These are phyloP conservation scores for Leptomonas pyrrhocoris DNA, from an alignment of 208 protist species.

Conservation along the genomic window DNA sequence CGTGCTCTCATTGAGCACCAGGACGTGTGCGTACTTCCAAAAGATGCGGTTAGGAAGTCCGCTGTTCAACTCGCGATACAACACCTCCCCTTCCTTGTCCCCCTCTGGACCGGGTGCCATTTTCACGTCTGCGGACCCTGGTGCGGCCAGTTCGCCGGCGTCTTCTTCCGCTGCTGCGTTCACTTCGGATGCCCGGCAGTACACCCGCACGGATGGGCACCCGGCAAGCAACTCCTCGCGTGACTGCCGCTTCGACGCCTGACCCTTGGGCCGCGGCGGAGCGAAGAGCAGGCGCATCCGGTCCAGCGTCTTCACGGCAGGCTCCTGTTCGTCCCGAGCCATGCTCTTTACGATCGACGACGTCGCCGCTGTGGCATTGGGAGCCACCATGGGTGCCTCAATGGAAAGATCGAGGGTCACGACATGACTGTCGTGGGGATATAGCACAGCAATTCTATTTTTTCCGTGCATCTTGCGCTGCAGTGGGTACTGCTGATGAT, in stretches of 20 bases:
- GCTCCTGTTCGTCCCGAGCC: slow-evolving; percentile 63
- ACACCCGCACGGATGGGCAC: slow-evolving; percentile 55
- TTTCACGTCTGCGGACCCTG: background rate
- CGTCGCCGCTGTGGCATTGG: background rate
- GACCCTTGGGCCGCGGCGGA: slow-evolving; percentile 19
- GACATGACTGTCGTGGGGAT: slow-evolving; percentile 31
- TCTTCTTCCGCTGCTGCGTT: slow-evolving; percentile 14
- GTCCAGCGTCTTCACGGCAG: slow-evolving; percentile 67
- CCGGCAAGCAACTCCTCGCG: slow-evolving; percentile 57
- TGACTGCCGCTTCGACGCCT: slow-evolving; percentile 28
- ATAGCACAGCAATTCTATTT: slow-evolving; percentile 45
- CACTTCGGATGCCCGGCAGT: slow-evolving; percentile 34
- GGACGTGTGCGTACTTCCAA: slow-evolving; percentile 51
- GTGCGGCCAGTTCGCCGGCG: background rate
- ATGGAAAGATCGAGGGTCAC: slow-evolving; percentile 57
- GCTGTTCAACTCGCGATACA: slow-evolving; percentile 50
- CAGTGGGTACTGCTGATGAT: background rate
- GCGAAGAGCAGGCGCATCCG: slow-evolving; percentile 81
- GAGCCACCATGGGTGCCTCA: background rate
- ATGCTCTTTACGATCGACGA: slow-evolving; percentile 62
- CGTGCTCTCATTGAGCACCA: slow-evolving; percentile 46
- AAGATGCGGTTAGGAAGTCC: slow-evolving; percentile 61
- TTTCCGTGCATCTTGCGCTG: slow-evolving; percentile 30
- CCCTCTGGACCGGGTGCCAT: background rate
- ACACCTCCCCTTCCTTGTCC: background rate